phyloP scores from a whole-genome alignment of 1,284 basidiomycete species.

The Anthracocystis setariae region DNA sequence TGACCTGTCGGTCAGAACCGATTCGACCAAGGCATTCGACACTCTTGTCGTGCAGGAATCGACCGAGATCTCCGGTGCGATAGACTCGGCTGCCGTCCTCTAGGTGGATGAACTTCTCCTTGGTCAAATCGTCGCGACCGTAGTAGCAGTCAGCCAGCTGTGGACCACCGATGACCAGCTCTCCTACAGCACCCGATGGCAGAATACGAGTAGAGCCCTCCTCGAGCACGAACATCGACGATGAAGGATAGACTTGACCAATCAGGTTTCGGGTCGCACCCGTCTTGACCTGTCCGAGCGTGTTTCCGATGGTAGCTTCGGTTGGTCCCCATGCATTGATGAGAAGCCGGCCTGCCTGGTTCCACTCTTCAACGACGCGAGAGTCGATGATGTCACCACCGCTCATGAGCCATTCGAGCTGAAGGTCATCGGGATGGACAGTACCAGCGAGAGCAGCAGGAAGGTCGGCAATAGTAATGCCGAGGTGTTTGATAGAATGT shows the following conservation, averaged over 20 bases:
- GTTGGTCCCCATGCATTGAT: slow-evolving; percentile 67
- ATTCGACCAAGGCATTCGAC: slow-evolving; percentile 64
- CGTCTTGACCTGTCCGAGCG: slow-evolving; percentile 57
- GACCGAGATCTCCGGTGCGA: slow-evolving; percentile 64
- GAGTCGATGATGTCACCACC: slow-evolving; percentile 66
- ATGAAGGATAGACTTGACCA: slow-evolving; percentile 55
- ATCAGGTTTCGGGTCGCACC: slow-evolving; percentile 53
- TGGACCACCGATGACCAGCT: slow-evolving; percentile 63
- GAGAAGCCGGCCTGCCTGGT: slow-evolving; percentile 48
- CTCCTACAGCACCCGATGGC: slow-evolving; percentile 56
- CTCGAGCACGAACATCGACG: slow-evolving; percentile 54
- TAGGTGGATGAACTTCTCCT: slow-evolving; percentile 53
- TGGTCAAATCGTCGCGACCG: slow-evolving; percentile 56
- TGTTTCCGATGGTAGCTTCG: slow-evolving; percentile 66
- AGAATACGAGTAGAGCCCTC: slow-evolving; percentile 29
- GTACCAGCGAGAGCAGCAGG: slow-evolving; percentile 63
- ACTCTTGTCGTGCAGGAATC: slow-evolving; percentile 56
- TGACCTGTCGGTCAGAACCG: slow-evolving; percentile 61
- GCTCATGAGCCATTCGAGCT: slow-evolving; percentile 66
- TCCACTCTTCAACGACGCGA: slow-evolving; percentile 61
- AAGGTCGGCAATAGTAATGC: slow-evolving; percentile 63
- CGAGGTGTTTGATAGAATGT: slow-evolving; percentile 51
- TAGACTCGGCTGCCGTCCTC: slow-evolving; percentile 59
- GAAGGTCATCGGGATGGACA: slow-evolving; percentile 55
- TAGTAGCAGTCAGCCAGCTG: slow-evolving; percentile 65